Conservation (phyloP, 192 early-diverging fungal species). For the Coemansia interrupta region DNA sequence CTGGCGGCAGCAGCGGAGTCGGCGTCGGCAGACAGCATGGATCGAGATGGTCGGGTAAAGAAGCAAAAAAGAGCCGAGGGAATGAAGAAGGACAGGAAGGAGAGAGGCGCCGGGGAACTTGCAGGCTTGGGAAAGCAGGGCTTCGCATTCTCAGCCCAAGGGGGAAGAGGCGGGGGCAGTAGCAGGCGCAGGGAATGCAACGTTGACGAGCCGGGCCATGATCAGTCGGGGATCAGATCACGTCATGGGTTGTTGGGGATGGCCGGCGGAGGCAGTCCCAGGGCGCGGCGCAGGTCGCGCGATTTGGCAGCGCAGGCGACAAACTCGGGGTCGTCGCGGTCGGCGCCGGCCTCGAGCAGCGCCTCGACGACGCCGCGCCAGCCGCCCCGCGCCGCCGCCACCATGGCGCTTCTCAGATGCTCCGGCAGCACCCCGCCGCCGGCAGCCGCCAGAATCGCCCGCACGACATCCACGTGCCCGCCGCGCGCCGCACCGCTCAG, state of each 20-base stretch:
- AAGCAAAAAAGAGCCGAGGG: neutral
- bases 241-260: neutral
- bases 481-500: no score
- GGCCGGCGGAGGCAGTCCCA: conserved; percentile 13
- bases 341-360: conserved; percentile 32
- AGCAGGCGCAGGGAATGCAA: no score
- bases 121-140: neutral
- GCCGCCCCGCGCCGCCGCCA: conserved; percentile 5
- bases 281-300: conserved; percentile 17
- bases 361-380: conserved; percentile 11
- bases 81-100: neutral
- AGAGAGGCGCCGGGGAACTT: neutral
- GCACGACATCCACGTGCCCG: no score
- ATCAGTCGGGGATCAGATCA: neutral
- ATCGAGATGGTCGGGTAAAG: neutral
- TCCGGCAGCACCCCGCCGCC: no score
- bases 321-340: conserved; percentile 31
- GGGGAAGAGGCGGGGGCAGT: neutral
- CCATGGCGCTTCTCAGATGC: neutral
- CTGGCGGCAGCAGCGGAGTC: conserved; percentile 6
- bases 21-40: conserved; percentile 28
- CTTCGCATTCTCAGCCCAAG: conserved; percentile 5
- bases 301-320: conserved; percentile 22
- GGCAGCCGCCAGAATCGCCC: no score
- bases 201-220: no score